phyloP scores from a whole-genome alignment of 768 basidiomycete genomes.

The Suillus bovinus region DNA sequence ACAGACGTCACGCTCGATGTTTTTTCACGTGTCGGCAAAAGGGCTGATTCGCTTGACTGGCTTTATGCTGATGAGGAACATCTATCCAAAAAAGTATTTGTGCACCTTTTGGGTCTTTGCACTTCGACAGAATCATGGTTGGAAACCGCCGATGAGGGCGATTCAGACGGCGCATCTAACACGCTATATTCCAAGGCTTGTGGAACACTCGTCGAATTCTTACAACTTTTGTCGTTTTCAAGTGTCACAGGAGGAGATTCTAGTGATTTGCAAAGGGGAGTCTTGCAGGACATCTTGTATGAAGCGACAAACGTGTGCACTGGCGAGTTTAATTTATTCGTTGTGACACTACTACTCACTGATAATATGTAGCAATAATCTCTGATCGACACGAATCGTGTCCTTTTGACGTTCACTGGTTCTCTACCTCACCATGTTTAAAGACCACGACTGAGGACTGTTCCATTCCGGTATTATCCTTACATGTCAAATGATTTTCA shows the following conservation, averaged over 20 bases:
- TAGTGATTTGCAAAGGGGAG: slow-evolving; percentile 27
- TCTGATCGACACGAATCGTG: slow-evolving; percentile 29
- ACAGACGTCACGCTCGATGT: slow-evolving; percentile 56
- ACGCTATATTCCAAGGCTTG: slow-evolving; percentile 50
- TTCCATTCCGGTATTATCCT: slow-evolving; percentile 32
- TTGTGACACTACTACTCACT: background rate
- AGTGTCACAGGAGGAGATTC: background rate
- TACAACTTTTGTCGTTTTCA: slow-evolving; percentile 31
- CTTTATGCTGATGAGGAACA: slow-evolving; percentile 48
- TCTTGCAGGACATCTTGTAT: slow-evolving; percentile 39
- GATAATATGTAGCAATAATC: background rate
- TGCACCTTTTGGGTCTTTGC: slow-evolving; percentile 54
- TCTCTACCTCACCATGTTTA: slow-evolving; percentile 38
- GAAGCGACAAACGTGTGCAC: background rate
- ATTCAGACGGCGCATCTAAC: slow-evolving; percentile 46
- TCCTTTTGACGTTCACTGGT: slow-evolving; percentile 41
- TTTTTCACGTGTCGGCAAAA: slow-evolving; percentile 49
- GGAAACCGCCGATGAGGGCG: slow-evolving; percentile 41
- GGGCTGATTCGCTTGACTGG: slow-evolving; percentile 38
- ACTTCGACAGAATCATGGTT: slow-evolving; percentile 60
- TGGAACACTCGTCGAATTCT: slow-evolving; percentile 42
- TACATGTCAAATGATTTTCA: background rate
- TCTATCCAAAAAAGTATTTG: slow-evolving; percentile 50
- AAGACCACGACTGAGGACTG: slow-evolving; percentile 31
- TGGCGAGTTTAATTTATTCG: background rate